Evolutionary conservation across 805 yeast species (phyloP), one percentile per base, ranked within the genome.

Genomic region (Cyberlindnera subsufficiens): DNA sequence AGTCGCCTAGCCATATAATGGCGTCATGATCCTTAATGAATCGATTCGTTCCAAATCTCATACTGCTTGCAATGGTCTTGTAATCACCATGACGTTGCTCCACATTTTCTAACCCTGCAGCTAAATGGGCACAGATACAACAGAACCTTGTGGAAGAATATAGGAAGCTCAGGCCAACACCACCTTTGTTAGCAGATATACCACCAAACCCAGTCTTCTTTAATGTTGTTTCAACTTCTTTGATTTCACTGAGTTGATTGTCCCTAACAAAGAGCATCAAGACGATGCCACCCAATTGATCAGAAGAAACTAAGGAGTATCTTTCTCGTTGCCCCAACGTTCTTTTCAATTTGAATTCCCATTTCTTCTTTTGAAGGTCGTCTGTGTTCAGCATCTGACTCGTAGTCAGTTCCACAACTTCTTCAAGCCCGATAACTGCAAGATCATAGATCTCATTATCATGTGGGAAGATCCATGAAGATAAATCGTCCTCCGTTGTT

Each of bases 131-230:
- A 3, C 82, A 80, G 11, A 91, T 78, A 50, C 91, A 77, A 55
- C 96, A 87, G 40, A 93, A 64, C 25, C 76, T 77, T 10, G 91
- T 78, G 29, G 78, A 78, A 13, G 82, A 78, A 45, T 81, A 74
- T 19, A 72, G 66, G 55, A 87, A 72, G 48, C 90, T 75, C 3
- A 84, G 77, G 0, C 85, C 82, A 35, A 86, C 77, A 2, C 86
- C 95, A 4, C 96, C 96, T 60, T 87, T 81, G 53, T 80, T 81
- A 1, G 77, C 83, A 43, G 95, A 81, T 64, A 89, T 80, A 6
- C 99, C 99, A 29, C 96, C 95, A 39, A 91, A 72, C 0, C 99
- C 99, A 0, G 98, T 90, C 55, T 91, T 91, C 53, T 87, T 90
- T 32, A 80, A 75, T 30, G 83, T 75, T 1, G 90, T 80, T 53